Evolutionary conservation across 345 rosid genomes (phyloP).

Genomic region (Salix koriyanagi): DNA sequence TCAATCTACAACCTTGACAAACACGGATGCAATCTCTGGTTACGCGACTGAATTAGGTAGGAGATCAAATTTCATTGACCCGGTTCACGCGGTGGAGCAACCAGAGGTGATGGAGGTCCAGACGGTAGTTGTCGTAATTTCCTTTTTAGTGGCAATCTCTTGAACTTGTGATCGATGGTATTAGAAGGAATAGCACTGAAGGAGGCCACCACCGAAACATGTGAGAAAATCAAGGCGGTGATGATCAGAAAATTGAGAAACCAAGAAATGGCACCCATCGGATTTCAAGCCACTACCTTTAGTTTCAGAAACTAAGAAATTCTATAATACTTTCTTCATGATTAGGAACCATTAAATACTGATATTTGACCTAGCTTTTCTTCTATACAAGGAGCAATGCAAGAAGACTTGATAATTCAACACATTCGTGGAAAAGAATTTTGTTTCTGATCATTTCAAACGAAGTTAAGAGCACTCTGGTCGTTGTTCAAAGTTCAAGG

Average conservation of each 20-base stretch:
- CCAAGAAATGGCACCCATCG: not conserved
- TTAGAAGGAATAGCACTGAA: not conserved
- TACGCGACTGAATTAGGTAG: not conserved
- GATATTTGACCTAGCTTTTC: too few relatives aligned
- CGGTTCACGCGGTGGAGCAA: not conserved
- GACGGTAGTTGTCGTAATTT: not conserved
- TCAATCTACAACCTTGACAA: too few relatives aligned
- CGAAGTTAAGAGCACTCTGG: not conserved
- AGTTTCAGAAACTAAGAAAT: not conserved
- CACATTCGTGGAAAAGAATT: not conserved
- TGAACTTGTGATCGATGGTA: not conserved
- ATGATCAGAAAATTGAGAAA: not conserved
- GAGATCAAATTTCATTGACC: not conserved
- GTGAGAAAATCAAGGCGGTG: not conserved
- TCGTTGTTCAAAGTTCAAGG: not conserved
- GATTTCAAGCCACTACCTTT: not conserved
- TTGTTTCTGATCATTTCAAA: not conserved
- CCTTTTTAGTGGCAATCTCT: not conserved
- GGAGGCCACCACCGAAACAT: not conserved
- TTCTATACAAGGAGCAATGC: too few relatives aligned
- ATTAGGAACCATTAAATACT: not conserved
- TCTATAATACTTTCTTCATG: not conserved
- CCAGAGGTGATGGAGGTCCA: not conserved
- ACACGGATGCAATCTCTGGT: not conserved
- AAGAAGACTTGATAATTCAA: not conserved